These are phyloP conservation scores for Excoecaria agallocha DNA, from an alignment of 345 rosid species.

Conservation along the genomic window DNA sequence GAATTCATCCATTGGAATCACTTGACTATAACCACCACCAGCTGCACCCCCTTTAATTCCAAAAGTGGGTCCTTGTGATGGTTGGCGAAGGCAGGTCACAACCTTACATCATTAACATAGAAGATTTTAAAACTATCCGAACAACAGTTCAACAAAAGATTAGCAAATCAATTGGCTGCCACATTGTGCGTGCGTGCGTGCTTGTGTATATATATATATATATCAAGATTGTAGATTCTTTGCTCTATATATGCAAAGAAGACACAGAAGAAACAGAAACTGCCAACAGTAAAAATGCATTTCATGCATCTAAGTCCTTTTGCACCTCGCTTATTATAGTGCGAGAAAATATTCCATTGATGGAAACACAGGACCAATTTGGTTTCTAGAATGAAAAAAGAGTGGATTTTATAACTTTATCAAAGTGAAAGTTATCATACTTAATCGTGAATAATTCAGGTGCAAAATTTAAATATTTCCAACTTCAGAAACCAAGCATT, in stretches of 20 bases:
- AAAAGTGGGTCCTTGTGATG: constrained; percentile 99
- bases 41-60: constrained; percentile 99
- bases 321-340: background rate
- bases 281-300: background rate
- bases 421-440: background rate
- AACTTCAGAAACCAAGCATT: background rate
- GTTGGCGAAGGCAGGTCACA: constrained; percentile 95
- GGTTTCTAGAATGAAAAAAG: background rate
- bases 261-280: background rate
- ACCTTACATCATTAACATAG: constrained; percentile 47
- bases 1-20: constrained; percentile 99
- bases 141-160: background rate
- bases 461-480: background rate
- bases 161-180: background rate
- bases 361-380: background rate
- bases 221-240: background rate
- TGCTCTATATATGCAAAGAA: background rate
- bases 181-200: no score
- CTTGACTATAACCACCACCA: constrained; percentile 99
- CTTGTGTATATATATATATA: background rate
- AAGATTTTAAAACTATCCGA: background rate
- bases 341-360: background rate
- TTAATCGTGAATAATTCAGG: background rate
- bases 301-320: background rate
- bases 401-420: background rate